These are phyloP conservation scores for Trichoderma semiorbis DNA, from an alignment of 2,329 filamentous ascomycete species.

Conservation along the genomic window DNA sequence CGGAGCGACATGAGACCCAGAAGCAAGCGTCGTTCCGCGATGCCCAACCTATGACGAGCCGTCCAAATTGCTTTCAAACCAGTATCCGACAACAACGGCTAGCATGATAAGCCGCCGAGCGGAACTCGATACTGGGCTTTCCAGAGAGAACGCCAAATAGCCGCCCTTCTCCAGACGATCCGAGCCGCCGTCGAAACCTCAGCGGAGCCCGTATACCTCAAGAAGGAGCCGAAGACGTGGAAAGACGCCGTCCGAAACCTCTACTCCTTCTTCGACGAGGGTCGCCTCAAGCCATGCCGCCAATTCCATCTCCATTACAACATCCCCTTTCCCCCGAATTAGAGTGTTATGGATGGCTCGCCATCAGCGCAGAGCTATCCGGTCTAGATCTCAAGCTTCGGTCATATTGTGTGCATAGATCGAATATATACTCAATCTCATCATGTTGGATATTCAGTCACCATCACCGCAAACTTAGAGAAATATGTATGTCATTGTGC, in stretches of 20 bases:
- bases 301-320: too few relatives aligned
- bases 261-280: neutral
- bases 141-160: too few relatives aligned
- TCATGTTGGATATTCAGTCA: neutral
- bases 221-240: neutral
- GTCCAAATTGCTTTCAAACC: neutral
- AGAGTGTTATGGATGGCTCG: too few relatives aligned
- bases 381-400: too few relatives aligned
- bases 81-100: neutral
- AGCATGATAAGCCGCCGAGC: too few relatives aligned
- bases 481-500: neutral
- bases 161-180: neutral
- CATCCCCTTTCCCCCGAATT: too few relatives aligned
- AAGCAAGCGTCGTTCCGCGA: neutral
- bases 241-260: neutral
- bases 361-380: too few relatives aligned
- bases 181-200: neutral
- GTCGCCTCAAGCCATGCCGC: neutral
- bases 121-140: too few relatives aligned
- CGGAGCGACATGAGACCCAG: neutral
- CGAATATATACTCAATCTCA: neutral
- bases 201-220: neutral
- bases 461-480: neutral
- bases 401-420: too few relatives aligned
- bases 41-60: neutral